phyloP scores from a whole-genome alignment of 371 early-diverging fungal genomes.

The Zancudomyces culisetae region DNA sequence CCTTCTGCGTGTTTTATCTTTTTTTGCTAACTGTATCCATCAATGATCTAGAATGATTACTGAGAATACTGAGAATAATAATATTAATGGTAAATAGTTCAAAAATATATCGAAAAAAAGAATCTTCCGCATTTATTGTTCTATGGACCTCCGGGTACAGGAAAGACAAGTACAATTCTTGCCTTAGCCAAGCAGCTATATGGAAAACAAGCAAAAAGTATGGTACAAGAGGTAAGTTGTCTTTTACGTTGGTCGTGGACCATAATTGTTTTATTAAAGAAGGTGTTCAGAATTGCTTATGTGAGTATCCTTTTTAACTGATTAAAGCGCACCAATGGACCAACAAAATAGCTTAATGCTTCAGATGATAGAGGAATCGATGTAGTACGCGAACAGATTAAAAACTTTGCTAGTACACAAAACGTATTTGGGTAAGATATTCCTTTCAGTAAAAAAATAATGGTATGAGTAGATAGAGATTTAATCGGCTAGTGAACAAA shows the following conservation, averaged over 20 bases:
- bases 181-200: conserved; percentile 79
- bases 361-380: conserved; percentile 99
- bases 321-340: neutral
- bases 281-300: too few relatives aligned
- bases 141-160: conserved; percentile 98
- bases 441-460: too few relatives aligned
- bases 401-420: conserved; percentile 88
- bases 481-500: too few relatives aligned
- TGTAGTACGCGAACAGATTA: conserved; percentile 96
- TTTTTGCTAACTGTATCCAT: too few relatives aligned
- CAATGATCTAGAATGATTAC: too few relatives aligned
- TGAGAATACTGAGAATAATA: too few relatives aligned
- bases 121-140: conserved; percentile 96
- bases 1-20: too few relatives aligned
- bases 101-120: conserved; percentile 68
- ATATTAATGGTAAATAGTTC: conserved; percentile 40
- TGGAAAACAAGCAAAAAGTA: conserved; percentile 50
- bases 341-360: conserved; percentile 58
- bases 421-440: conserved; percentile 44
- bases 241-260: too few relatives aligned
- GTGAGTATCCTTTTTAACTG: too few relatives aligned
- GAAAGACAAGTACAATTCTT: conserved; percentile 93
- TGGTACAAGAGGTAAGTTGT: conserved; percentile 65
- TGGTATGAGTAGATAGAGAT: too few relatives aligned
- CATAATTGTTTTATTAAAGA: too few relatives aligned